Evolutionary conservation across 345 rosid genomes (phyloP).

Genomic region (Barbarea vulgaris): DNA sequence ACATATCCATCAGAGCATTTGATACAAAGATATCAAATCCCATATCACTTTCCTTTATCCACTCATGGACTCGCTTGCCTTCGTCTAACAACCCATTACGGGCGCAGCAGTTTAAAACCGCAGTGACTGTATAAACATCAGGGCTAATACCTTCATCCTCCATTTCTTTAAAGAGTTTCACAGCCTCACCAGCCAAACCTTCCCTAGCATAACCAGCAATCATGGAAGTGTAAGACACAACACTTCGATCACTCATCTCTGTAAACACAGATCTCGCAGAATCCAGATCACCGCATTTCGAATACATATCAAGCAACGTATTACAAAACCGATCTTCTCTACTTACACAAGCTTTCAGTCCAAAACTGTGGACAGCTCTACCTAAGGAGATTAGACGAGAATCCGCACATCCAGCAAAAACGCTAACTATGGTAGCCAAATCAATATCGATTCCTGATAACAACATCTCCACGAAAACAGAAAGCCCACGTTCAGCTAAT

Average conservation of each 20-base stretch:
- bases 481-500: constrained; percentile 47
- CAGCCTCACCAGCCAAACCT: constrained; percentile 55
- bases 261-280: constrained; percentile 55
- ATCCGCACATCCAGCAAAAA: constrained; percentile 62
- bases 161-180: constrained; percentile 57
- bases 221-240: constrained; percentile 76
- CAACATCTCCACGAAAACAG: constrained; percentile 51
- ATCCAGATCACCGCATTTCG: constrained; percentile 57
- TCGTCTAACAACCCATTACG: constrained; percentile 53
- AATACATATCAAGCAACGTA: constrained; percentile 69
- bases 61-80: constrained; percentile 62
- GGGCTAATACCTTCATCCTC: constrained; percentile 53
- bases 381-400: constrained; percentile 42
- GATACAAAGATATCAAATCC: constrained; percentile 53
- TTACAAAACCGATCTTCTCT: constrained; percentile 47
- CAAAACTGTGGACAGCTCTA: constrained; percentile 56
- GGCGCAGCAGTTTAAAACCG: constrained; percentile 71
- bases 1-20: constrained; percentile 78
- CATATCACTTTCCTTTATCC: constrained; percentile 50
- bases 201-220: constrained; percentile 71
- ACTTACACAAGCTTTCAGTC: constrained; percentile 47
- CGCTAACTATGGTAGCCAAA: constrained; percentile 53
- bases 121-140: constrained; percentile 54
- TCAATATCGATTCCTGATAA: constrained; percentile 44
- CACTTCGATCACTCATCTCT: constrained; percentile 53